phyloP scores from a whole-genome alignment of 2,329 filamentous ascomycete genomes.

The Fusarium nematophilum region DNA sequence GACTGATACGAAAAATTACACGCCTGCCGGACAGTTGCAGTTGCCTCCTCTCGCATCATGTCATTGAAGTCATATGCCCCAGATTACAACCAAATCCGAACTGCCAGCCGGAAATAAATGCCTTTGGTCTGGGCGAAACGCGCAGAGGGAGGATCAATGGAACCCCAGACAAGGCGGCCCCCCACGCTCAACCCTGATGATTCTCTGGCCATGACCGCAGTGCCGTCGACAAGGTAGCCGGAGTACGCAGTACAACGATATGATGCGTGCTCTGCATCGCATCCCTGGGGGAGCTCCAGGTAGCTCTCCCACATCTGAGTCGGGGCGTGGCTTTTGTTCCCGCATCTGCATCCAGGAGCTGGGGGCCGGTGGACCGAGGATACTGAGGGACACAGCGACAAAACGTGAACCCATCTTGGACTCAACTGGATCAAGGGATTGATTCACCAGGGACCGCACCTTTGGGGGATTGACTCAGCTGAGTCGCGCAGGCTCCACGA shows the following conservation, averaged over 20 bases:
- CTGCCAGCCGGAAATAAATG: constrained; percentile 28
- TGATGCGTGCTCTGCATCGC: too few species aligned
- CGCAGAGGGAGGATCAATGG: constrained; percentile 32
- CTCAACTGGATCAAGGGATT: too few species aligned
- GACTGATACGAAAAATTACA: not conserved
- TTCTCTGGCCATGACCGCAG: constrained; percentile 4
- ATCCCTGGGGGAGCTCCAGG: too few species aligned
- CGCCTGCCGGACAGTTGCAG: constrained; percentile 20
- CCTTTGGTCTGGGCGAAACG: constrained; percentile 26
- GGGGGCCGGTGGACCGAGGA: too few species aligned
- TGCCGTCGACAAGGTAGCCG: not conserved
- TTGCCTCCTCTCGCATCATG: constrained; percentile 24
- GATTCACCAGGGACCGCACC: too few species aligned
- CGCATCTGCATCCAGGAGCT: too few species aligned
- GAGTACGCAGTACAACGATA: not conserved
- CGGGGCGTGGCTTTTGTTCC: too few species aligned
- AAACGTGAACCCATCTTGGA: too few species aligned
- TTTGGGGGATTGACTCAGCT: constrained; percentile 31
- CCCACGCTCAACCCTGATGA: constrained; percentile 29
- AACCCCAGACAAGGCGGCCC: constrained; percentile 26
- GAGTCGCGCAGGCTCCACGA: constrained; percentile 23
- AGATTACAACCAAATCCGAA: constrained; percentile 14
- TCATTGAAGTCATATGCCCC: constrained; percentile 20
- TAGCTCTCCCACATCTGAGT: too few species aligned
- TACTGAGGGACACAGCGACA: too few species aligned